Evolutionary conservation across 108 stramenopile species (phyloP).

Genomic region (Cyclotella choctawhatcheeana): DNA sequence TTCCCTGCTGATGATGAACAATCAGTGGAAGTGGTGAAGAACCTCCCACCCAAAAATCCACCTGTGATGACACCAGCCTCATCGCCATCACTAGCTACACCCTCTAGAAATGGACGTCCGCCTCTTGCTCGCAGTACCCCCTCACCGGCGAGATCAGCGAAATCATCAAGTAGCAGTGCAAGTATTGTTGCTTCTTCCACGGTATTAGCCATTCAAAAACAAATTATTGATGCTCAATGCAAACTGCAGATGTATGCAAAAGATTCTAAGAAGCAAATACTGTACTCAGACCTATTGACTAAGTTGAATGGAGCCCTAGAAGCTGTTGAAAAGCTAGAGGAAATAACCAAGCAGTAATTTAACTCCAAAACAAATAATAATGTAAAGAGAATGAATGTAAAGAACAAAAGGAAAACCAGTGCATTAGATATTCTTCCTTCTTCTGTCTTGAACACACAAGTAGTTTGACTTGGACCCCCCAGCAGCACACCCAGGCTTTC

Average conservation of each 20-base stretch:
- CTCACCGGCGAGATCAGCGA: background rate
- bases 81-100: too few species aligned
- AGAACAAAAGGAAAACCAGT: too few species aligned
- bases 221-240: slow-evolving; percentile 2
- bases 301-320: slow-evolving; percentile 11
- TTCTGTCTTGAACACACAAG: too few species aligned
- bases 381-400: too few species aligned
- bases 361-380: too few species aligned
- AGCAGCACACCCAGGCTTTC: too few species aligned
- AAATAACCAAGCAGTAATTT: background rate
- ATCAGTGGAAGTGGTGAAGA: too few species aligned
- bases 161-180: background rate
- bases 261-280: slow-evolving; percentile 6
- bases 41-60: too few species aligned
- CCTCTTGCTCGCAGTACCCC: background rate
- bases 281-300: background rate
- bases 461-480: too few species aligned
- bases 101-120: background rate
- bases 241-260: slow-evolving; percentile 5
- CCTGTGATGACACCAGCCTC: too few species aligned
- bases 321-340: slow-evolving; percentile 15
- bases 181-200: slow-evolving; percentile 2
- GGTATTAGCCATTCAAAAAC: slow-evolving; percentile 1
- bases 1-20: background rate
- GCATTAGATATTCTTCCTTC: too few species aligned